These are phyloP conservation scores for Alternaria dauci DNA, from an alignment of 2,329 filamentous ascomycete species.

Conservation along the genomic window DNA sequence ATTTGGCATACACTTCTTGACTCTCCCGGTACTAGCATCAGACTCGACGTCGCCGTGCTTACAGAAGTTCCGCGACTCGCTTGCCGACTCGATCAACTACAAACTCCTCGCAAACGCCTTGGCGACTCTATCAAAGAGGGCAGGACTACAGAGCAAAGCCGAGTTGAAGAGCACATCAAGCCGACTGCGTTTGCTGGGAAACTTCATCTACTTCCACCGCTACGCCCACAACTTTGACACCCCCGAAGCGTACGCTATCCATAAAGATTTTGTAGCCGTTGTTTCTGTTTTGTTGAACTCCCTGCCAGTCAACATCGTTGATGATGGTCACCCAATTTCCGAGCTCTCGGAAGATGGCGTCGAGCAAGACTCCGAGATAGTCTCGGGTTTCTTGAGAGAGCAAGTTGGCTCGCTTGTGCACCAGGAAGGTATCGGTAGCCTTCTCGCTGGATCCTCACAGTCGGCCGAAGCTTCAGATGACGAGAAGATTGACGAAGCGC, in stretches of 20 bases:
- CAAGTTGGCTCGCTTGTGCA: conserved; percentile 77
- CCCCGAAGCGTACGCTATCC: conserved; percentile 53
- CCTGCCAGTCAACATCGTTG: conserved; percentile 64
- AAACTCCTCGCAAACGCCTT: conserved; percentile 53
- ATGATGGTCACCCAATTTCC: conserved; percentile 53
- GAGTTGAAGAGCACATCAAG: conserved; percentile 49
- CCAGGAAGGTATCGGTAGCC: conserved; percentile 73
- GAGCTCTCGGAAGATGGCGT: conserved; percentile 38
- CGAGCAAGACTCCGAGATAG: conserved; percentile 32
- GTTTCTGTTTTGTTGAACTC: conserved; percentile 65
- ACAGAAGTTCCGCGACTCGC: conserved; percentile 39
- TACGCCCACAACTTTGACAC: conserved; percentile 55
- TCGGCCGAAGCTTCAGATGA: conserved; percentile 48
- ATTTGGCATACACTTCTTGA: conserved; percentile 56
- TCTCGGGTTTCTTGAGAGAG: conserved; percentile 64
- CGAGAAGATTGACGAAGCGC: conserved; percentile 65
- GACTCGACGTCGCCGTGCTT: conserved; percentile 32
- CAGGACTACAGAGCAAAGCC: conserved; percentile 36
- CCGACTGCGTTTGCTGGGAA: conserved; percentile 65
- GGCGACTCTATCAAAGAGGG: conserved; percentile 38
- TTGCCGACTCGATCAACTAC: conserved; percentile 61
- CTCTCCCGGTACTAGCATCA: conserved; percentile 46
- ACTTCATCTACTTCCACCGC: conserved; percentile 67
- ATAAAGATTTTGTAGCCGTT: conserved; percentile 64
- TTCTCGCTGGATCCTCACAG: conserved; percentile 59